Evolutionary conservation across 202 grass and related monocot genomes (phyloP).

Genomic region (Digitaria exilis): DNA sequence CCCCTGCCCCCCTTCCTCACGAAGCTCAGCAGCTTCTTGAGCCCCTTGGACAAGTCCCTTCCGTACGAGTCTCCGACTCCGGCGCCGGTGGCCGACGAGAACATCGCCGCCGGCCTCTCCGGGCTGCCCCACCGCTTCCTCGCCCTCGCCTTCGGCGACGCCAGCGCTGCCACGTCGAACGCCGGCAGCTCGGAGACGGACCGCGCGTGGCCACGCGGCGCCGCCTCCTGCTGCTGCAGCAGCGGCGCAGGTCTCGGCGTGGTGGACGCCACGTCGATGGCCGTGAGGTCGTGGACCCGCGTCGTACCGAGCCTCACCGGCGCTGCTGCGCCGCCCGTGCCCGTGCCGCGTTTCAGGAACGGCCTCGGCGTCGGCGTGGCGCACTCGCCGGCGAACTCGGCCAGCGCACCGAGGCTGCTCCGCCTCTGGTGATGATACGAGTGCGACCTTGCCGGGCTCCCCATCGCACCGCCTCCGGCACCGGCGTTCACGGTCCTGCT

Average conservation of each 20-base stretch:
- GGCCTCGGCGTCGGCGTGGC: slow-evolving; percentile 37
- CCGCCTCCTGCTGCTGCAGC: neutral
- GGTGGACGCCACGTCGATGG: slow-evolving; percentile 5
- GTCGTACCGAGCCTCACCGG: slow-evolving; percentile 2
- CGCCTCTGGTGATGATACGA: slow-evolving; percentile 16
- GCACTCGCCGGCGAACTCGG: slow-evolving; percentile 24
- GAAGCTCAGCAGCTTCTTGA: slow-evolving; percentile 66
- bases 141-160: neutral
- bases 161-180: slow-evolving; percentile 6
- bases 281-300: slow-evolving; percentile 37
- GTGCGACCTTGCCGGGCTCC: neutral
- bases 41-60: slow-evolving; percentile 47
- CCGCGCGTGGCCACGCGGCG: slow-evolving; percentile 30
- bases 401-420: slow-evolving; percentile 20
- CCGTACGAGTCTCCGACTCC: too few species aligned
- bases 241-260: slow-evolving; percentile 14
- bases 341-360: slow-evolving; percentile 59
- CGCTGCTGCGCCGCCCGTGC: slow-evolving; percentile 48
- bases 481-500: slow-evolving; percentile 32
- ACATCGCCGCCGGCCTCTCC: slow-evolving; percentile 32
- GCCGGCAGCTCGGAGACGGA: slow-evolving; percentile 48
- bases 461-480: neutral
- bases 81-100: neutral
- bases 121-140: slow-evolving; percentile 51
- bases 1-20: slow-evolving; percentile 42